Conservation (phyloP, 352 stramenopile species). For the Globisporangium okanoganense region DNA sequence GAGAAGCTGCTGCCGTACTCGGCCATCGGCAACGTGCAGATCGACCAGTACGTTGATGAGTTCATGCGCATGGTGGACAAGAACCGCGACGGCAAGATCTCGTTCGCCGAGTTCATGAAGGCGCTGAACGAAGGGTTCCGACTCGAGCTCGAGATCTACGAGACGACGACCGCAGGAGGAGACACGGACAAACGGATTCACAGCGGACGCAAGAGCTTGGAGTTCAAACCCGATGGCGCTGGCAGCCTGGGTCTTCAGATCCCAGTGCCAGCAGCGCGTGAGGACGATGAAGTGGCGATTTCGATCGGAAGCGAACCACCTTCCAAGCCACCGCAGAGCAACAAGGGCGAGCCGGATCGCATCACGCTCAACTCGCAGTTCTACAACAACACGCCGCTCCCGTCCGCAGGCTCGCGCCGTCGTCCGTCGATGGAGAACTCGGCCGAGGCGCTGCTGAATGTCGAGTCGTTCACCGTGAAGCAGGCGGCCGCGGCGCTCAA, state of each 20-base stretch:
- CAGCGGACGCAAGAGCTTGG: slow-evolving; percentile 20
- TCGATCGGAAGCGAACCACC: not conserved
- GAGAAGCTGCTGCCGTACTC: slow-evolving; percentile 64
- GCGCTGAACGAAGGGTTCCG: slow-evolving; percentile 67
- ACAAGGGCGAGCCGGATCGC: not conserved
- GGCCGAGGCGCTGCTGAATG: slow-evolving; percentile 32
- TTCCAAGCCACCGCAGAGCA: not conserved
- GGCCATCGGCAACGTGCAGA: slow-evolving; percentile 34
- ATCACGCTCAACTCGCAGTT: not conserved
- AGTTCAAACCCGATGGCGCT: slow-evolving; percentile 18
- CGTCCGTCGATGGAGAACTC: slow-evolving; percentile 9
- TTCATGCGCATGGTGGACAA: slow-evolving; percentile 75
- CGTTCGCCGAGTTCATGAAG: slow-evolving; percentile 75
- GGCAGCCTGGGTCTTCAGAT: not conserved
- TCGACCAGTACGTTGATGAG: slow-evolving; percentile 74
- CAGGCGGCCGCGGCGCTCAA: slow-evolving; percentile 40
- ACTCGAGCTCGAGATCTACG: slow-evolving; percentile 69
- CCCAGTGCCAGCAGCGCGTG: not conserved
- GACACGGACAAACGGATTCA: not conserved
- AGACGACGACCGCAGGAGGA: slow-evolving; percentile 24
- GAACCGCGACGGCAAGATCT: slow-evolving; percentile 59
- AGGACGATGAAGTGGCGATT: not conserved
- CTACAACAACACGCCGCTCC: not conserved
- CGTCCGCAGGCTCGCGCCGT: not conserved
- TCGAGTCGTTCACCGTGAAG: slow-evolving; percentile 44